Base-by-base conservation (phyloP, 1,284 basidiomycete genomes). In the Naganishia sp. region DNA sequence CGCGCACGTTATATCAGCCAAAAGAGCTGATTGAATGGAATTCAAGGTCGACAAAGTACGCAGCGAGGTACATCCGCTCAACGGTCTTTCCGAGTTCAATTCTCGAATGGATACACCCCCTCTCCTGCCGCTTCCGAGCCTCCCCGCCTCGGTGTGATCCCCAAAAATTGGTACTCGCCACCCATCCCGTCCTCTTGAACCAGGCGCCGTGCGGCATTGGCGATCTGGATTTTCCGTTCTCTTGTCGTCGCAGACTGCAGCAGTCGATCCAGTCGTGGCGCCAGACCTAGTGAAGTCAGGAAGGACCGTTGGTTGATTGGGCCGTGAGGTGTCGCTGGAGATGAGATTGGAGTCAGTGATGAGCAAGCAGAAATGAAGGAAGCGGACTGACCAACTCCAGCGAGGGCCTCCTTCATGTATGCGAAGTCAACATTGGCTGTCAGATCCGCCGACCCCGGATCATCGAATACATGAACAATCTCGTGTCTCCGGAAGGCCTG, bases 341-440 rank as follows among this genome's bases (percentile, higher is more conserved):
- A 21, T 39, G 13, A 55, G 31, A 21, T 39, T 25, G 25, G 50
- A 63, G 36, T 54, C 21, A 44, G 45, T 53, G 44, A 71, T 44
- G 45, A 48, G 56, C 67, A 9, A 25, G 39, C 36, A n/a, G 33
- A 15, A 15, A 55, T n/a, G 6, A 21, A 45, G 0, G 13, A 21
- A 53, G n/a, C 0, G 75, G 84, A 33, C 53, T 36, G 70, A 89
- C 89, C 87, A 3, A 85, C 78, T 64, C 85, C 86, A 0, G 78
- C 77, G 68, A 94, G 81, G 0, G 92, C 88, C 77, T 94, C 91
- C 71, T 85, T 84, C 48, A 99, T 83, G 75, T 91, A 91, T 0
- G 87, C 85, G 79, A 99, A 99, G 79, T 99, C 94, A 60, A 99
- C 95, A 74, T 99, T 97, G 39, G 90, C 88, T 0, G 96, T 99